These are phyloP conservation scores for Tolypocladium tundrense DNA, from an alignment of 2,329 filamentous ascomycete species.

Conservation along the genomic window DNA sequence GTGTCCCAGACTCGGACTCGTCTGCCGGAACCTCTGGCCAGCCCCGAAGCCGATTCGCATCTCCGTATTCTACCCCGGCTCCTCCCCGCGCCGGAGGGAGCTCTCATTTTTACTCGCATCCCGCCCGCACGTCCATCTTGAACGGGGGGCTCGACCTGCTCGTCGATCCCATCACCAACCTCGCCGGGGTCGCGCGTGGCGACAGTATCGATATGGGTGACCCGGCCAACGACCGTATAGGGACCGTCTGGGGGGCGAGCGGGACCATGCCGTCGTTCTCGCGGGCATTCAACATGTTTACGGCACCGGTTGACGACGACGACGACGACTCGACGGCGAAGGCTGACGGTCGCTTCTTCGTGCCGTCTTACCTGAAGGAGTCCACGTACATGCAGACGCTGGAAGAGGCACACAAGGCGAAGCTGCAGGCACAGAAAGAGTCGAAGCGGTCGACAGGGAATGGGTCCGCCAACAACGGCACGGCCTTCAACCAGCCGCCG, in stretches of 20 bases:
- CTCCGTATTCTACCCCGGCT: conserved; percentile 19
- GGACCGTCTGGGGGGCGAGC: conserved; percentile 11
- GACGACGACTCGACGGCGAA: conserved; percentile 10
- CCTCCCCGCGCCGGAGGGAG: conserved; percentile 24
- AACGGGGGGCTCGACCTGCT: conserved; percentile 32
- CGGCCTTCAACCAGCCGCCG: conserved; percentile 31
- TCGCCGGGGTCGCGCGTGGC: conserved; percentile 1
- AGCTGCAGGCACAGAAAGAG: conserved; percentile 39
- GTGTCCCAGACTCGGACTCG: conserved; percentile 13
- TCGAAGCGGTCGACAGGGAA: conserved; percentile 16
- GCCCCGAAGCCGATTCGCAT: conserved; percentile 4
- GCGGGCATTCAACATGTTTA: conserved; percentile 41
- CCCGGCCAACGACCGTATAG: conserved; percentile 17
- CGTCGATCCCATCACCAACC: conserved; percentile 6
- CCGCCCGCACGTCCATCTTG: conserved; percentile 30
- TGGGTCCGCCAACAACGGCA: conserved; percentile 42
- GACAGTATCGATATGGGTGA: conserved; percentile 20
- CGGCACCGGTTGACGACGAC: conserved; percentile 20
- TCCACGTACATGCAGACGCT: conserved; percentile 72
- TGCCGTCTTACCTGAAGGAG: conserved; percentile 71
- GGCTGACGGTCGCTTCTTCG: conserved; percentile 51
- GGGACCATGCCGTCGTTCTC: conserved; percentile 35
- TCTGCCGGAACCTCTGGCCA: conserved; percentile 8
- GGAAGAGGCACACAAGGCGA: conserved; percentile 57
- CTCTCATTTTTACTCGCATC: conserved; percentile 31